A percentile compares a stretch with the other conserved stretches of the same genome.
phyloP scores from a whole-genome alignment of 2,329 filamentous ascomycete species.

The Thielaviopsis punctulata region DNA sequence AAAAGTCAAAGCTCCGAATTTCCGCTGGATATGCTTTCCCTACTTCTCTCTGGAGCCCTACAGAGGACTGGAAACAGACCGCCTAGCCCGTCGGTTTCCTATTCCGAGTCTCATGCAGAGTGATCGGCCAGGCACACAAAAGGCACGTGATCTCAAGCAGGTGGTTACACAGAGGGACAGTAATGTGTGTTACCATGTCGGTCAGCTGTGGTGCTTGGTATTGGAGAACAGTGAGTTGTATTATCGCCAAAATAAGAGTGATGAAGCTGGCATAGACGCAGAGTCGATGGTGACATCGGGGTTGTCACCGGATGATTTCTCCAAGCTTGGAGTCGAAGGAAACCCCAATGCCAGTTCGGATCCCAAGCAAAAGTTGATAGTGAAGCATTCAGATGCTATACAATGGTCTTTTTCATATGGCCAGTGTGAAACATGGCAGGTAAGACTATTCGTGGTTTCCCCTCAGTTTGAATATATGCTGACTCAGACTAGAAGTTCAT shows the following conservation, averaged over 20 bases:
- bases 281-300: background rate
- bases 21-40: constrained; percentile 28
- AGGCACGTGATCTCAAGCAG: background rate
- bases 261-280: background rate
- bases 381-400: background rate
- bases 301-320: background rate
- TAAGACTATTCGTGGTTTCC: background rate
- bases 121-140: background rate
- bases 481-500: background rate
- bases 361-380: background rate
- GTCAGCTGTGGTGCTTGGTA: constrained; percentile 30
- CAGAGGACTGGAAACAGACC: constrained; percentile 20
- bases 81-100: constrained; percentile 22
- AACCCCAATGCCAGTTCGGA: background rate
- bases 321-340: background rate
- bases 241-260: no score
- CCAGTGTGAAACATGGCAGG: background rate
- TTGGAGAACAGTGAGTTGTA: constrained; percentile 25
- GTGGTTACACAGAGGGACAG: constrained; percentile 16
- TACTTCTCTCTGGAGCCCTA: constrained; percentile 31
- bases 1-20: constrained; percentile 7
- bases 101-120: constrained; percentile 27
- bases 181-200: constrained; percentile 28
- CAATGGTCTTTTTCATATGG: background rate
- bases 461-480: background rate